A percentile compares a stretch with the other conserved stretches of the same genome.
These are phyloP conservation scores for Casuarina equisetifolia DNA, from an alignment of 306 rosid genomes.

Conservation along the genomic window DNA sequence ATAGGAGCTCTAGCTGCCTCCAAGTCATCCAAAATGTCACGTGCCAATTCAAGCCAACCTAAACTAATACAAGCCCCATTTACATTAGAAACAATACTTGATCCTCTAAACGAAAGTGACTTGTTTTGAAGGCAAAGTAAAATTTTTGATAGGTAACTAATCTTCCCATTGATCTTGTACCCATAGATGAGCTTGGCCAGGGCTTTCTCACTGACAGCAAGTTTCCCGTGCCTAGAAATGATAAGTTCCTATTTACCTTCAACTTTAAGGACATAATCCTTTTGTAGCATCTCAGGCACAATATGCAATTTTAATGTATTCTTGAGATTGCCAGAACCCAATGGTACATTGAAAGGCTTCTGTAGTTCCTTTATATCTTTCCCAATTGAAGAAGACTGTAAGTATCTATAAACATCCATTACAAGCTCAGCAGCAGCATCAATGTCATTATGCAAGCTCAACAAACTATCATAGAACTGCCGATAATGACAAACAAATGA, in stretches of 20 bases:
- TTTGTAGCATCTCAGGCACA: constrained; percentile 60
- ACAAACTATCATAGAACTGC: constrained; percentile 73
- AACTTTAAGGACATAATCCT: constrained; percentile 63
- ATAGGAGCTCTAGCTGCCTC: constrained; percentile 48
- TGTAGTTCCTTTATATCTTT: constrained; percentile 32
- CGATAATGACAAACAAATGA: constrained; percentile 51
- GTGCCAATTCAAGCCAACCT: constrained; percentile 89
- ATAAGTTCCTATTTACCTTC: constrained; percentile 61
- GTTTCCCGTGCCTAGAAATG: constrained; percentile 55
- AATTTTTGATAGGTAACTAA: constrained; percentile 64
- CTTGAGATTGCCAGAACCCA: constrained; percentile 69
- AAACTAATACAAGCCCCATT: constrained; percentile 64
- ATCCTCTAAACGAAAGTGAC: constrained; percentile 46
- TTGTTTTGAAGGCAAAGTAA: constrained; percentile 49
- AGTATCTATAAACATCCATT: constrained; percentile 51
- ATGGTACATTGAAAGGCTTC: constrained; percentile 52
- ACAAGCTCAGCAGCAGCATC: constrained; percentile 69
- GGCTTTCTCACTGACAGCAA: constrained; percentile 57
- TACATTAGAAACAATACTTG: constrained; percentile 50
- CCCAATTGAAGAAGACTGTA: constrained; percentile 28
- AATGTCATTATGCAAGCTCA: constrained; percentile 68
- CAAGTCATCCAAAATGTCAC: constrained; percentile 80
- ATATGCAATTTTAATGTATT: constrained; percentile 54
- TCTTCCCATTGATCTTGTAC: constrained; percentile 48
- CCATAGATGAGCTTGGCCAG: constrained; percentile 59